Evolutionary conservation across 164 flowering plant species (phyloP), one percentile per base, ranked within the genome.

Genomic region (Magnolia sinica): DNA sequence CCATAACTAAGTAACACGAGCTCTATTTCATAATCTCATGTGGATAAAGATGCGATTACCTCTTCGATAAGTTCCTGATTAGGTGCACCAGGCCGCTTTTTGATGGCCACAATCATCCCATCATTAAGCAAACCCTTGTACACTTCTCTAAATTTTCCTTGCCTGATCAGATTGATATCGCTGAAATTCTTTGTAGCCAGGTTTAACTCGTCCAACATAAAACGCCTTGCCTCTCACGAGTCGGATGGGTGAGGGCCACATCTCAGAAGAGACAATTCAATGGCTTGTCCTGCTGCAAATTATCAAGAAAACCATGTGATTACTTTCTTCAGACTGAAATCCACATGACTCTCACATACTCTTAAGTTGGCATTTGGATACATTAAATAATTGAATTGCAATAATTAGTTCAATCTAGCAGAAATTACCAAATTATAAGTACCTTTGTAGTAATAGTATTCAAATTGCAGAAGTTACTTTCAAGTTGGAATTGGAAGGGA

Each of bases 81-180:
- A 69, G 94, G 90, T 29, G 84, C 70, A 58, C 85, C 95, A 76
- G 73, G 74, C 50, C 97, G 87, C 84, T 73, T 94, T 84, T 94
- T 94, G 52, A 94, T 91, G 3, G 97, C 98, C 20, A 94, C 97
- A 67, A 91, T 79, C 89, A 88, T 84, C 74, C 98, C 98, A 86
- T 94, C 91, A 51, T 86, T 85, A 83, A 94, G 97, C 79, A 92
- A 84, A 76, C 98, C 97, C 81, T 89, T 90, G 37, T 90, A 91
- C 5, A 92, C 98, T 81, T 87, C 91, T 50, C 98, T 97, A 78
- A 92, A 94, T 79, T 92, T 92, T 72, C 98, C 98, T 78, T 70
- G 81, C 16, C 98, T 97, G 8, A 92, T 92, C 85, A 88, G 86
- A 82, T 85, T 89, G 64, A 82, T 90, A 3, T 89, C 88, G 80